Base-by-base conservation (phyloP, 2,329 filamentous ascomycete species). In the Trichoderma sp. region DNA sequence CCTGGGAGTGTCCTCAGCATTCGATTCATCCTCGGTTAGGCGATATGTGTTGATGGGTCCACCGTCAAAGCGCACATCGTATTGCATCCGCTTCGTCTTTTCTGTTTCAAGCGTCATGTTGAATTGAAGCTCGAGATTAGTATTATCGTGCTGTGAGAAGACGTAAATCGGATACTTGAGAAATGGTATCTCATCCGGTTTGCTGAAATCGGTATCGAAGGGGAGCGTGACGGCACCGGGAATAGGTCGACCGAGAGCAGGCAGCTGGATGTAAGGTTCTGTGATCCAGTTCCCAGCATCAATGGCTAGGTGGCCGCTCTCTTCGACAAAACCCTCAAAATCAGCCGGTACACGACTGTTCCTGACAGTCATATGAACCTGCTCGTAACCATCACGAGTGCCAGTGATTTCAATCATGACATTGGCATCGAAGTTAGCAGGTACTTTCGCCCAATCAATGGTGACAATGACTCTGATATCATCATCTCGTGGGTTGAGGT, bases 61-160 rank as follows among this genome's bases (percentile, higher is more conserved):
- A 29, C 81, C 79, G 58, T 86, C 82, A 19, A 88, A 75, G 6
- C 82, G 80, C 3, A 86, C 76, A 5, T 85, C 83, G 71, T 85
- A 88, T 5, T 79, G 79, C 75, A 88, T 83, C 2, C 80, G 82
- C 1, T 80, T 78, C 27, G 79, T 77, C 0, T 86, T 85, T 68
- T 86, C 82, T 6, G 83, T 81, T 72, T 88, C 87, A 5, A 87
- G 79, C 0, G 82, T 79, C 63, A 76, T 77, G 68, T 77, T 80
- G 71, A 82, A 79, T 53, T 80, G 79, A 14, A 81, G 71, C 21
- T 76, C 74, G 1, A 79, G 74, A 2, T 71, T 72, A 0, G 79
- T 72, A 13, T 72, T 68, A 2, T 71, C 65, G 3, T 70, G 71
- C 1, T 72, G 59, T 1, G 76, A 71, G 58, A 78, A 77, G 7